Conservation (phyloP, 2,329 filamentous ascomycete genomes). For the Elsinoe fawcettii region DNA sequence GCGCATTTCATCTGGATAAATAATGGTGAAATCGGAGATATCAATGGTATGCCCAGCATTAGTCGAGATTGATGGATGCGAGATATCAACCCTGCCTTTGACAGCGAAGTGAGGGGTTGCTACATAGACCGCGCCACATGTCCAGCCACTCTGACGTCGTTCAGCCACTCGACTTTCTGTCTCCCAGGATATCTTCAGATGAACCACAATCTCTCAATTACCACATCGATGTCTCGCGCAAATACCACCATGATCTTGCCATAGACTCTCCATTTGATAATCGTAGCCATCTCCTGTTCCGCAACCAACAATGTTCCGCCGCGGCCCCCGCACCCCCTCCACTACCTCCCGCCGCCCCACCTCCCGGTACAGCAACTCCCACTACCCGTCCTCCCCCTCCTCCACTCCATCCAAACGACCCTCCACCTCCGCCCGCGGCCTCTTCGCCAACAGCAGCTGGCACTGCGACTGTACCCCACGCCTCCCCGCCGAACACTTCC, state of each 20-base stretch:
- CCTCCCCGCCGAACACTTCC: slow-evolving; percentile 46
- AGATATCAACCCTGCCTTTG: no score
- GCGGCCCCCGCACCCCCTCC: slow-evolving; percentile 10
- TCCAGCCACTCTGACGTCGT: slow-evolving; percentile 14
- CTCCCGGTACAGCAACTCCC: not conserved
- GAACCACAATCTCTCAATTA: no score
- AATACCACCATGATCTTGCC: no score
- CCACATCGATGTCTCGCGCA: no score
- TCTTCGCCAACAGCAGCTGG: slow-evolving; percentile 36
- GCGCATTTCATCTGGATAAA: no score
- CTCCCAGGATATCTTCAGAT: not conserved
- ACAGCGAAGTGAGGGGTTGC: no score
- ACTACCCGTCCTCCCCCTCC: not conserved
- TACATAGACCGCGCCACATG: no score
- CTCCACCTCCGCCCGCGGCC: slow-evolving; percentile 18
- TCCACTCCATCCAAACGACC: not conserved
- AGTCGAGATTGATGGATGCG: no score
- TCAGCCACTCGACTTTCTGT: not conserved
- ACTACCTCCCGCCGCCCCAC: not conserved
- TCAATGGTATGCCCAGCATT: no score
- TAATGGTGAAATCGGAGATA: no score
- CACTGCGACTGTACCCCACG: slow-evolving; percentile 50
- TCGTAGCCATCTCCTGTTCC: not conserved
- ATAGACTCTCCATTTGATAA: no score
- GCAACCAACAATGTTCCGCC: slow-evolving; percentile 10